Evolutionary conservation across 1,284 basidiomycete species (phyloP).

Genomic region (Leccinum angustisporum): DNA sequence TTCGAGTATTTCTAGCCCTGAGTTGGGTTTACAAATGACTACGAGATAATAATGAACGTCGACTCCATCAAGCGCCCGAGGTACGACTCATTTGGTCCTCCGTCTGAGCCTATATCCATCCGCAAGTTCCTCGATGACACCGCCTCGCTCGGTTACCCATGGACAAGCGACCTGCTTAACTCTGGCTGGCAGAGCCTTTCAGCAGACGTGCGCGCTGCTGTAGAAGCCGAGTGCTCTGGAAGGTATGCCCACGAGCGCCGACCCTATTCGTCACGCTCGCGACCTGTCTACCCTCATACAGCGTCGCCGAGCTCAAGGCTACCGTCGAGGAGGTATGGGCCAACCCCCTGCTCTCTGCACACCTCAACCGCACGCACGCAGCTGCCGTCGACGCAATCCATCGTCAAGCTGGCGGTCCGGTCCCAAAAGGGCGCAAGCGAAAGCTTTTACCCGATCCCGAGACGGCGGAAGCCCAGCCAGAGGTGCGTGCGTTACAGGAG

Average conservation of each 20-base stretch:
- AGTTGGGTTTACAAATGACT: not conserved
- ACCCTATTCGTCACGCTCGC: not conserved
- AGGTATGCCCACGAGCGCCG: constrained; percentile 33
- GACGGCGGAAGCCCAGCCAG: constrained; percentile 36
- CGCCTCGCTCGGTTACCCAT: constrained; percentile 12
- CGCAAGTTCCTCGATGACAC: constrained; percentile 41
- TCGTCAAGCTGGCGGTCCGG: constrained; percentile 39
- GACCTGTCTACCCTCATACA: constrained; percentile 26
- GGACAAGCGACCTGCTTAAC: constrained; percentile 15
- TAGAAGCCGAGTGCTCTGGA: constrained; percentile 41
- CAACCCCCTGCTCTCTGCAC: constrained; percentile 56
- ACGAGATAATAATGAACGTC: constrained; percentile 21
- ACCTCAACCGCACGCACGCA: constrained; percentile 56
- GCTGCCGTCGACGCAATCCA: constrained; percentile 46
- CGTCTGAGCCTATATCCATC: constrained; percentile 51
- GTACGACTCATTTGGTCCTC: constrained; percentile 49
- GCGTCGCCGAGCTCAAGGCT: constrained; percentile 54
- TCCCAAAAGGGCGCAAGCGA: constrained; percentile 44
- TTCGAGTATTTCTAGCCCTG: too few relatives aligned
- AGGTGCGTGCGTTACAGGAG: constrained; percentile 47
- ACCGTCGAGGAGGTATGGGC: constrained; percentile 49
- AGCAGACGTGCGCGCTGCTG: constrained; percentile 26
- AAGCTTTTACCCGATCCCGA: constrained; percentile 38
- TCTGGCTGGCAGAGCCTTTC: constrained; percentile 28
- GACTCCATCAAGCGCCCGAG: constrained; percentile 25